Conservation (phyloP, 345 rosid genomes). For the Melastoma malabathricum region DNA sequence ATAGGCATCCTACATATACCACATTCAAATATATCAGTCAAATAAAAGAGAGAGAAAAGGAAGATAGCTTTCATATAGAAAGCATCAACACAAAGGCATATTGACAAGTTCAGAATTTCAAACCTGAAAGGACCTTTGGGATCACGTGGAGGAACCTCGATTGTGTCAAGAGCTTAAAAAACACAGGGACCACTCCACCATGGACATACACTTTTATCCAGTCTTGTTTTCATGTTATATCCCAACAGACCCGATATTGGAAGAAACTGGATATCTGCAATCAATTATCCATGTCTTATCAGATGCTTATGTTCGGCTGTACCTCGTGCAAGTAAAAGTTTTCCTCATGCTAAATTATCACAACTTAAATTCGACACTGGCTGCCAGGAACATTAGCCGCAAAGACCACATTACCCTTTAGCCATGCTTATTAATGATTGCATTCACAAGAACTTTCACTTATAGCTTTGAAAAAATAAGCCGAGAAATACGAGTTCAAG, state of each 20-base stretch:
- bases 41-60: neutral
- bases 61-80: too few species aligned
- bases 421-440: too few species aligned
- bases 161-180: conserved; percentile 67
- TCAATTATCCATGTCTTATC: neutral
- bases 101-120: neutral
- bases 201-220: conserved; percentile 49
- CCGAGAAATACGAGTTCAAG: too few species aligned
- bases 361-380: too few species aligned
- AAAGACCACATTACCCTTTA: too few species aligned
- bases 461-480: too few species aligned
- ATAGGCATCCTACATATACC: conserved; percentile 70
- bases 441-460: too few species aligned
- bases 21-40: conserved; percentile 3
- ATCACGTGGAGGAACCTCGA: conserved; percentile 80
- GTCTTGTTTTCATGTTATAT: conserved; percentile 50
- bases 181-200: conserved; percentile 95
- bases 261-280: conserved; percentile 74
- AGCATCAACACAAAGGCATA: too few species aligned
- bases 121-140: conserved; percentile 97
- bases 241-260: conserved; percentile 90
- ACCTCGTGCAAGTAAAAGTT: too few species aligned
- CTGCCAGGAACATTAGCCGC: too few species aligned
- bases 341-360: too few species aligned
- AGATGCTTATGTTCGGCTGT: too few species aligned